Base-by-base conservation (phyloP, 768 basidiomycete species). In the Dioszegia crocea region DNA sequence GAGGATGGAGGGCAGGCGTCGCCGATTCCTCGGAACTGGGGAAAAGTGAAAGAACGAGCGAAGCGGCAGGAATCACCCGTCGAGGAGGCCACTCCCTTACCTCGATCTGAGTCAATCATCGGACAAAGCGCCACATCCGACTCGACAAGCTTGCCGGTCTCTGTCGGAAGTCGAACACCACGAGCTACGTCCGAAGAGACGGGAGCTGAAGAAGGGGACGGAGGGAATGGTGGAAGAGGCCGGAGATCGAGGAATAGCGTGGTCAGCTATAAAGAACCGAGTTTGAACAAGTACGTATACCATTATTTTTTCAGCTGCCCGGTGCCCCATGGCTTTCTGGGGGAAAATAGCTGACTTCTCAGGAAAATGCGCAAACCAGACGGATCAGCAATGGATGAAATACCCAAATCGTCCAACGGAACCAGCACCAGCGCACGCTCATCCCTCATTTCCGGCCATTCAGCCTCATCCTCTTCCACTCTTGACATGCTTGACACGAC, bases 301-400 rank as follows among this genome's bases (percentile, higher is more conserved):
- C 21, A 4, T 26, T 24, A 16, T 4, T 9, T 14, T 27, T 30
- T 27, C 29, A 36, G n/a, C n/a, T 39, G n/a, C 10, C 23, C 52
- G 17, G 12, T 11, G n/a, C 23, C 2, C n/a, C n/a, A n/a, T n/a
- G n/a, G n/a, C n/a, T n/a, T n/a, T n/a, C n/a, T n/a, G n/a, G n/a
- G n/a, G n/a, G n/a, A n/a, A n/a, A n/a, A n/a, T 2, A n/a, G 27
- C 45, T 48, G 2, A 38, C 16, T 12, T 24, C 36, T 3, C 19
- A 75, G 73, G 26, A 75, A 75, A 65, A 75, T 75, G 73, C 59
- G 73, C 19, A 75, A 75, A 61, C 73, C 73, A 0, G 73, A 71
- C 44, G 65, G 67, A 6, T 33, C 62, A 12, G 29, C 61, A 23
- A 57, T 67, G n/a, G 67, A 66, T 30, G 65, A 66, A 41, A 44